Percentiles rank a stretch among this genome's conserved stretches.
These are phyloP conservation scores for Albifimbria verrucaria DNA, from an alignment of 2,329 filamentous ascomycete genomes.

Conservation along the genomic window DNA sequence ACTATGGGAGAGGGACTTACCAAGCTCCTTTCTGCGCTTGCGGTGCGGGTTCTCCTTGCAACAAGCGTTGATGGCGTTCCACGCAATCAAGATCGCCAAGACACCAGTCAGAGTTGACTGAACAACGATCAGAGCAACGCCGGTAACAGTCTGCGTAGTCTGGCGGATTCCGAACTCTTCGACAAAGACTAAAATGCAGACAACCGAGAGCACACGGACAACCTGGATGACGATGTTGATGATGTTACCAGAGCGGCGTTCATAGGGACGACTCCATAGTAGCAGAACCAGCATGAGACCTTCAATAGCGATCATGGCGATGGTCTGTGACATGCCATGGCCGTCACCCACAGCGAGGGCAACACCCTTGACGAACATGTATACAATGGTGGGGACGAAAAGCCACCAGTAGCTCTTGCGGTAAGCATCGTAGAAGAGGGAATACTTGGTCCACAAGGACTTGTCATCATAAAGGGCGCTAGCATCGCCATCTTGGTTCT, in stretches of 20 bases:
- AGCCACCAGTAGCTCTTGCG: constrained; percentile 96
- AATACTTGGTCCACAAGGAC: constrained; percentile 91
- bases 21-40: constrained; percentile 82
- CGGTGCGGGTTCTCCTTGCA: constrained; percentile 88
- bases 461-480: constrained; percentile 81
- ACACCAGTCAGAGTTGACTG: constrained; percentile 81
- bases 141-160: constrained; percentile 91
- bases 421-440: constrained; percentile 94
- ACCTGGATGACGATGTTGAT: constrained; percentile 92
- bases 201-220: constrained; percentile 83
- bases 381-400: constrained; percentile 84
- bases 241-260: constrained; percentile 81
- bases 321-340: constrained; percentile 77
- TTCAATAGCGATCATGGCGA: constrained; percentile 79
- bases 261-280: constrained; percentile 81
- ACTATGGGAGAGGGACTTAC: constrained; percentile 50
- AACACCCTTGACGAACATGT: constrained; percentile 86
- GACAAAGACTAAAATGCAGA: constrained; percentile 89
- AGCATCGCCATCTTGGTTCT: constrained; percentile 70
- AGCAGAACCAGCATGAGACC: constrained; percentile 73
- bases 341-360: constrained; percentile 83
- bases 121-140: constrained; percentile 88
- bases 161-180: constrained; percentile 86
- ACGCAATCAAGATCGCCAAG: constrained; percentile 80
- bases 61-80: constrained; percentile 82